Evolutionary conservation across 108 stramenopile species (phyloP), one percentile per base, ranked within the genome.

Genomic region (Fragilariopsis cylindrus): DNA sequence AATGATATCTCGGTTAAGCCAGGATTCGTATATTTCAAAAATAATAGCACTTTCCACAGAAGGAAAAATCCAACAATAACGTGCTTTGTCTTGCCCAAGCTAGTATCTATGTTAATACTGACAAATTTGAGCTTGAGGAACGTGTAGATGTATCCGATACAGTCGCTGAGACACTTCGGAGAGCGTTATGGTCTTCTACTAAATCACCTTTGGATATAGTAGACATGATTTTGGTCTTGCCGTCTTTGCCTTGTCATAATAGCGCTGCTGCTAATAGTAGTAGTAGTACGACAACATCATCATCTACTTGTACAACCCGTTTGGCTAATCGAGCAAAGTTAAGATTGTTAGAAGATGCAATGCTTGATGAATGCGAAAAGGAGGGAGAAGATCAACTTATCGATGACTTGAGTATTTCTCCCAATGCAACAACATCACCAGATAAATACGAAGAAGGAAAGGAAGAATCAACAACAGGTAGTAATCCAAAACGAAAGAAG

Each of bases 281-380:
- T 21, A 21, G 39, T 6, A 56, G 5, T 19, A 56, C 70, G 52
- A 15, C 66, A 74, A 12, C 68, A 47, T 7, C 46, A 39, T 11
- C 73, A 44, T 11, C 64, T 44, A 76, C 49, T 5, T 62, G 39
- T 11, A 60, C 60, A 16, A 76, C 72, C 40, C 47, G 57, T 11
- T 69, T 89, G 40, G 86, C 86, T 7, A 71, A 88, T 49, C 72
- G 92, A 57, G 88, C 92, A 13, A 89, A 82, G 56, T 78, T 90
- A n/a, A 80, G 92, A 9, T 60, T 93, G 21, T 66, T 93, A 67
- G 92, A 93, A 78, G 92, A 93, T 83, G 89, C 92, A 69, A 89
- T 89, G 89, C 78, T 85, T 50, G 92, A 93, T 79, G 87, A 86
- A 16, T 93, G 92, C 69, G 92, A 93, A 78, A 83, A 86, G 62